Evolutionary conservation across 768 basidiomycete genomes (phyloP), one percentile per base, ranked within the genome.

Genomic region (Clitopilus hobsonii): DNA sequence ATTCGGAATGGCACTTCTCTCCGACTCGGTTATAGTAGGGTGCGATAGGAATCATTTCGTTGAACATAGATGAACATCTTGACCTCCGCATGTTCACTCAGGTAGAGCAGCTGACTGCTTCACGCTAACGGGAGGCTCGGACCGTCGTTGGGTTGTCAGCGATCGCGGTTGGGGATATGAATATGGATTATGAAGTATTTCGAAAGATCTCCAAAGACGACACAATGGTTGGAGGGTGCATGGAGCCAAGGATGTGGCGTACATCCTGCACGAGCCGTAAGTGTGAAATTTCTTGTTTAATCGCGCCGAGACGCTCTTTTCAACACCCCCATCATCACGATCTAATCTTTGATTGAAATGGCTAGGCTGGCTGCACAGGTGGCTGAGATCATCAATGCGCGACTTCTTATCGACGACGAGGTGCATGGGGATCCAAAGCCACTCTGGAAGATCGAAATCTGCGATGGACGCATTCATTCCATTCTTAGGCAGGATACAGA

Each of bases 401-500:
- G 65, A 14, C 59, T 73, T 23, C 61, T 69, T 36, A 11, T 36
- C 32, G 32, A 36, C 50, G 60, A 70, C 57, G 26, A 61, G 30
- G 69, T 70, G 48, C 58, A 49, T 23, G 25, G 62, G 27, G 52
- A 59, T 30, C 66, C 65, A 32, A 61, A 61, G 38, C 63, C 58
- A 38, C 63, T 69, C 38, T 71, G 69, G 68, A 68, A 64, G 49
- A 58, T 72, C 14, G 58, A 65, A 30, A 73, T 71, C 59, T 54
- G 57, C 5, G 51, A 60, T 45, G 69, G 69, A 38, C 61, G 55
- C 36, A 67, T 74, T 1, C 52, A 64, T 22, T 48, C 49, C 20
- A 58, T 74, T 29, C 54, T 57, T 38, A 62, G 59, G 27, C 52
- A 54, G 50, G 32, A 10, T 10, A 14, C 32, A n/a, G 32, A 36